Conservation (phyloP, 2,329 filamentous ascomycete genomes). For the Dactylellina haptotyla region DNA sequence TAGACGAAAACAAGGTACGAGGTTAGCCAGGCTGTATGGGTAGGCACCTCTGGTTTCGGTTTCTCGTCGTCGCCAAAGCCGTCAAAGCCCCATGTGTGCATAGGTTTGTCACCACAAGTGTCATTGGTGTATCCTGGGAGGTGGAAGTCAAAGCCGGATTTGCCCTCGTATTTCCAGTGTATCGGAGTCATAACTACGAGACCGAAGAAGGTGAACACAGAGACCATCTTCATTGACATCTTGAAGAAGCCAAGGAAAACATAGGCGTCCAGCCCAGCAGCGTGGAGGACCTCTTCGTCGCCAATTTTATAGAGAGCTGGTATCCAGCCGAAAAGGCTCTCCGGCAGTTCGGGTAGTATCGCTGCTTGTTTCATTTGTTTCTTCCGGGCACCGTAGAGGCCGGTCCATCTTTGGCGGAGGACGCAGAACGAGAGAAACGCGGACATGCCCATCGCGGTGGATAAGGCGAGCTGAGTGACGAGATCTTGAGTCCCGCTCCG, state of each 20-base stretch:
- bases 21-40: constrained; percentile 77
- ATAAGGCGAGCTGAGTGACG: constrained; percentile 75
- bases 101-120: constrained; percentile 28
- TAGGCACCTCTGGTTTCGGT: constrained; percentile 55
- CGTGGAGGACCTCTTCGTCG: constrained; percentile 87
- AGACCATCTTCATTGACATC: constrained; percentile 87
- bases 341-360: constrained; percentile 79
- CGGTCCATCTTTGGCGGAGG: constrained; percentile 88
- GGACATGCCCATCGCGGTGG: constrained; percentile 73
- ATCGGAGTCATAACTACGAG: constrained; percentile 84
- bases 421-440: constrained; percentile 83
- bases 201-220: constrained; percentile 82
- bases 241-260: constrained; percentile 94
- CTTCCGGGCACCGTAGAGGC: constrained; percentile 88
- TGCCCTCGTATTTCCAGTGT: constrained; percentile 72
- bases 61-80: constrained; percentile 15
- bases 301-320: constrained; percentile 82
- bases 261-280: constrained; percentile 92
- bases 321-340: constrained; percentile 93
- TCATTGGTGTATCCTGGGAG: constrained; percentile 29
- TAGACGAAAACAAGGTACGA: constrained; percentile 90
- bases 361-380: constrained; percentile 71
- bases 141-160: constrained; percentile 32
- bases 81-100: constrained; percentile 18
- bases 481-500: constrained; percentile 61